Evolutionary conservation across 2,329 filamentous ascomycete genomes (phyloP).

Genomic region (Colletotrichum costaricense): DNA sequence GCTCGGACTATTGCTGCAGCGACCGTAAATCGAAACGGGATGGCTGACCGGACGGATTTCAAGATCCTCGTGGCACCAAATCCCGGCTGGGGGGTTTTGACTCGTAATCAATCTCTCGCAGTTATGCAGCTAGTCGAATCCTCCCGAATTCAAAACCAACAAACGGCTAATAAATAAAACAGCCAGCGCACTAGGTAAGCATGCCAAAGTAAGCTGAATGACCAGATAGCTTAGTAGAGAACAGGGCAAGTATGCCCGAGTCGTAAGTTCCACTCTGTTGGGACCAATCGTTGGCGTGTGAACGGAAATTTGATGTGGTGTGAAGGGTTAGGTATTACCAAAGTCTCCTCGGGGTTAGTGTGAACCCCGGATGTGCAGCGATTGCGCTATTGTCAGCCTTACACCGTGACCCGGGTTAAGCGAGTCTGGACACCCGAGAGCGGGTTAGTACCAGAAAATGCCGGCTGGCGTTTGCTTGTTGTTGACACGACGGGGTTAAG

Average conservation of each 20-base stretch:
- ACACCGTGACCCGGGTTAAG: not conserved
- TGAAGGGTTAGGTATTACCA: not conserved
- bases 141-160: not conserved
- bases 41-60: not conserved
- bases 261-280: not conserved
- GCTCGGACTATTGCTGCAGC: not conserved
- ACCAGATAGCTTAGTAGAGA: not conserved
- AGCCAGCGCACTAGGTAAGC: not conserved
- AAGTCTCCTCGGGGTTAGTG: not conserved
- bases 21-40: not conserved
- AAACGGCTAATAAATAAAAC: not conserved
- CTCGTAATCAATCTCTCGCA: not conserved
- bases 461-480: not conserved
- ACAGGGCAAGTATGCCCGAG: not conserved
- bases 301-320: not conserved
- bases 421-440: not conserved
- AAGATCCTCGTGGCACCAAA: not conserved
- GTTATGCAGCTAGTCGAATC: not conserved
- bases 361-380: not conserved
- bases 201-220: not conserved
- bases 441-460: not conserved
- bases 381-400: not conserved
- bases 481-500: not conserved
- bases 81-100: not conserved
- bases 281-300: not conserved